Evolutionary conservation across 2,329 filamentous ascomycete species (phyloP).

Genomic region (Aspergillus floridensis): DNA sequence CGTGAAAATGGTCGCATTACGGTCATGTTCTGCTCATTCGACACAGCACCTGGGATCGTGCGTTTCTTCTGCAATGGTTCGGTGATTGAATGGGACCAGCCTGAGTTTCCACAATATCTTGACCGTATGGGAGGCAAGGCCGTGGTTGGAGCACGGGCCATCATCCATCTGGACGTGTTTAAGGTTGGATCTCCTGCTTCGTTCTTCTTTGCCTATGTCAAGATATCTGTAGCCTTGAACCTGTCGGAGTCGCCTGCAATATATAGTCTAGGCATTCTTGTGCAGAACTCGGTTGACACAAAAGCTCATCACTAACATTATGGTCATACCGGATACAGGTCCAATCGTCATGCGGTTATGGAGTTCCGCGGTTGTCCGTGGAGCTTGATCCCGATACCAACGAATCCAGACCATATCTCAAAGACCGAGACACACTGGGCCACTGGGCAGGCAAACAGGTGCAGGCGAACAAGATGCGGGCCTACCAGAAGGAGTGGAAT

Average conservation of each 20-base stretch:
- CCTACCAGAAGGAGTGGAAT: conserved; percentile 60
- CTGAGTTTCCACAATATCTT: conserved; percentile 47
- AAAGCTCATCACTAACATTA: not conserved
- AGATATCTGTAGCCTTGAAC: not conserved
- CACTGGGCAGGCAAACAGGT: conserved; percentile 51
- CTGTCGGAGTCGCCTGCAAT: not conserved
- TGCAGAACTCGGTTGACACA: not conserved
- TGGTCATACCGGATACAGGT: conserved; percentile 8
- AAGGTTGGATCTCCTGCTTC: conserved; percentile 42
- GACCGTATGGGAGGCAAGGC: conserved; percentile 46
- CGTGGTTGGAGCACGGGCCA: conserved; percentile 55
- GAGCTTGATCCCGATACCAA: conserved; percentile 32
- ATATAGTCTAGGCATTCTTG: not conserved
- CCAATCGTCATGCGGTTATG: conserved; percentile 67
- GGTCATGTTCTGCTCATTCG: conserved; percentile 70
- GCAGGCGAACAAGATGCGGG: conserved; percentile 49
- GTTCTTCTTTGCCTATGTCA: not conserved
- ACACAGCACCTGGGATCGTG: conserved; percentile 58
- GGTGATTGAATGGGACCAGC: conserved; percentile 60
- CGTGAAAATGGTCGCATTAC: conserved; percentile 75
- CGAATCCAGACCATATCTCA: conserved; percentile 37
- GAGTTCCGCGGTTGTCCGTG: conserved; percentile 55
- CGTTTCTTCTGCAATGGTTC: conserved; percentile 60
- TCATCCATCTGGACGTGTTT: conserved; percentile 61
- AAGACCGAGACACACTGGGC: conserved; percentile 57